Conservation (phyloP, 306 rosid genomes). For the Abrus precatorius region DNA sequence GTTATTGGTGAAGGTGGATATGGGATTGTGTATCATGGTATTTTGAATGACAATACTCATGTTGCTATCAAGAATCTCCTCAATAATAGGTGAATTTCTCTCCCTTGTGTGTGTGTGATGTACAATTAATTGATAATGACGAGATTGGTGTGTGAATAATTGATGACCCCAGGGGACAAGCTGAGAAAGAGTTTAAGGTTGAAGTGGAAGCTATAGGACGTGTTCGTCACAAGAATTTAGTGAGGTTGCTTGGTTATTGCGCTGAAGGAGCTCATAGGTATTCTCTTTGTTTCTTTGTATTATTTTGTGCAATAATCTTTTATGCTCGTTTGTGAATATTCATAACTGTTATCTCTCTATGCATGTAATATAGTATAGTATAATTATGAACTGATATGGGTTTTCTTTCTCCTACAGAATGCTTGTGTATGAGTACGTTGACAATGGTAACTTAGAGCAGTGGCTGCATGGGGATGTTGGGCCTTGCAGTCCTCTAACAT, state of each 20-base stretch:
- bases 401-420: conserved; percentile 59
- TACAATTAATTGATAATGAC: not conserved
- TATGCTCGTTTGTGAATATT: not conserved
- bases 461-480: conserved; percentile 95
- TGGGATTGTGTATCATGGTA: conserved; percentile 88
- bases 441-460: conserved; percentile 92
- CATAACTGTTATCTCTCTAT: not conserved
- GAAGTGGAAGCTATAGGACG: conserved; percentile 98
- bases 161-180: conserved; percentile 74
- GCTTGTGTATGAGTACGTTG: conserved; percentile 88
- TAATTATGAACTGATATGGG: not conserved
- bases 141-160: not conserved
- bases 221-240: conserved; percentile 89
- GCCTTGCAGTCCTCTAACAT: conserved; percentile 79
- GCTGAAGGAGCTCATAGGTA: conserved; percentile 98
- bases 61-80: conserved; percentile 90
- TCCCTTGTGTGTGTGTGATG: not conserved
- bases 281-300: conserved; percentile 14
- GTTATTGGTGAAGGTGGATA: conserved; percentile 95
- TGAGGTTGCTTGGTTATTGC: conserved; percentile 88
- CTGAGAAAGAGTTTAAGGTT: conserved; percentile 89
- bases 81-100: conserved; percentile 65
- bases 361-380: not conserved
- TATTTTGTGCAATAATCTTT: not conserved
- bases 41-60: conserved; percentile 68